These are phyloP conservation scores for Trichomonas tenax DNA, from an alignment of 208 protist species.

Conservation along the genomic window DNA sequence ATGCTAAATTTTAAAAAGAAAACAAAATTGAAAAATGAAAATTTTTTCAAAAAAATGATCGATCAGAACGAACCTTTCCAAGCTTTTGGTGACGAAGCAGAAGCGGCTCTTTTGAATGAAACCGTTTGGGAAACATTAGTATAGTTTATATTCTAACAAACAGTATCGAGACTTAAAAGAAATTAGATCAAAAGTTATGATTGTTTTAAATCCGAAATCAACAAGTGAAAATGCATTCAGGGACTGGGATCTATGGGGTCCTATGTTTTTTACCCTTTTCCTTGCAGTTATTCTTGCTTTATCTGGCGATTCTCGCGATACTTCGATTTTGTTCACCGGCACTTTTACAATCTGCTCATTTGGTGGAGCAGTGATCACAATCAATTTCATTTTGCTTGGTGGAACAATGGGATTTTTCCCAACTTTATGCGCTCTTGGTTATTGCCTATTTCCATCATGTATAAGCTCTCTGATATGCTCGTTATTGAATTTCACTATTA, in stretches of 20 bases:
- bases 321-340: not conserved
- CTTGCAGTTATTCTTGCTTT: not conserved
- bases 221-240: not conserved
- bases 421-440: not conserved
- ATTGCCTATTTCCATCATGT: not conserved
- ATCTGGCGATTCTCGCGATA: not conserved
- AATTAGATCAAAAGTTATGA: not conserved
- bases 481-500: not conserved
- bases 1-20: too few relatives aligned
- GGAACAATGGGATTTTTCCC: not conserved
- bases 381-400: not conserved
- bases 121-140: not conserved
- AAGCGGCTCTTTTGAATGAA: not conserved
- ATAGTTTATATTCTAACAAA: too few relatives aligned
- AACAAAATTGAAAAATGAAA: too few relatives aligned
- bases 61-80: not conserved
- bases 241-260: slow-evolving; percentile 7
- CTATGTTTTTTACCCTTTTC: not conserved
- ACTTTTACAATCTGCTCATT: not conserved
- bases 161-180: not conserved
- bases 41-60: not conserved
- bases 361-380: not conserved
- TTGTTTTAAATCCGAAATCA: slow-evolving; percentile 5
- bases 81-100: not conserved
- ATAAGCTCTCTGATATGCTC: not conserved